These are phyloP conservation scores for Oryza coarctata DNA, from an alignment of 176 grass and related monocot species.

Conservation along the genomic window DNA sequence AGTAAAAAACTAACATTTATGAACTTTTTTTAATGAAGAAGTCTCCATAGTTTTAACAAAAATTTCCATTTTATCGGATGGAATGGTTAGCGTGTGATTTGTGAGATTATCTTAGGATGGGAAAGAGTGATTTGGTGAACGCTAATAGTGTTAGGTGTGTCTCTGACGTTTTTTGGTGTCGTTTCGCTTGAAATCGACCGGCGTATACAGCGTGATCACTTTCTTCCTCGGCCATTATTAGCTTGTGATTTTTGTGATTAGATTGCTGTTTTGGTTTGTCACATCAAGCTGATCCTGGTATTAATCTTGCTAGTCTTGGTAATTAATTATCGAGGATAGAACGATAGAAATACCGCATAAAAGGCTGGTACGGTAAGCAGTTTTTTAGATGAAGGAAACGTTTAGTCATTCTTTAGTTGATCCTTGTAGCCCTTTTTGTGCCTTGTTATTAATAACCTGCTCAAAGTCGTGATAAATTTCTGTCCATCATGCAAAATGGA, in stretches of 20 bases:
- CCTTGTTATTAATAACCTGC: not conserved
- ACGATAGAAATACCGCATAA: not conserved
- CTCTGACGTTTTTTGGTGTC: not conserved
- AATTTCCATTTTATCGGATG: not conserved
- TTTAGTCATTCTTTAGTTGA: not conserved
- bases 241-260: not conserved
- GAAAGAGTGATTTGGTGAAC: not conserved
- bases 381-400: not conserved
- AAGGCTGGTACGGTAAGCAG: not conserved
- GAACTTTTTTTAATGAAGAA: not conserved
- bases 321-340: not conserved
- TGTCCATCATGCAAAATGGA: not conserved
- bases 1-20: not conserved
- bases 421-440: not conserved
- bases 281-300: slow-evolving; percentile 6
- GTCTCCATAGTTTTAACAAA: not conserved
- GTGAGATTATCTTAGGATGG: not conserved
- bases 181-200: not conserved
- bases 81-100: not conserved
- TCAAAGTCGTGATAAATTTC: not conserved
- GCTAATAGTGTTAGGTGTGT: slow-evolving; percentile 11
- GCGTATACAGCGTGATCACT: too few species aligned
- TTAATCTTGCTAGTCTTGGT: not conserved
- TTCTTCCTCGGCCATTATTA: not conserved
- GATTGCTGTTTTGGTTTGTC: slow-evolving; percentile 20